These are phyloP conservation scores for Neurospora crassa DNA, from an alignment of 2,329 filamentous ascomycete genomes.

Conservation along the genomic window DNA sequence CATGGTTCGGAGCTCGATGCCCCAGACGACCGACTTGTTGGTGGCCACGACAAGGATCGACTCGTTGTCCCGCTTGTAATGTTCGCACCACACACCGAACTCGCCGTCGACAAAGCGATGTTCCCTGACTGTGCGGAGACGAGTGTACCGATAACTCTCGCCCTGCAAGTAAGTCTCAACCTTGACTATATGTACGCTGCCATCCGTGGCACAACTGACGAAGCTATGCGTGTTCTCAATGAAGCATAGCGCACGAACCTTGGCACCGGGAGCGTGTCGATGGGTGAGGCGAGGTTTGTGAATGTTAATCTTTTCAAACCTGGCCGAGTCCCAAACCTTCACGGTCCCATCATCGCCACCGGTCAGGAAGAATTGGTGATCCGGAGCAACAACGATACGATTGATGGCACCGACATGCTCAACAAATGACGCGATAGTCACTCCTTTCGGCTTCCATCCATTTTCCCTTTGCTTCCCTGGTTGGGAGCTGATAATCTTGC, in stretches of 20 bases:
- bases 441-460: slow-evolving; percentile 76
- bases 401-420: slow-evolving; percentile 81
- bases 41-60: slow-evolving; percentile 85
- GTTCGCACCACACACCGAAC: slow-evolving; percentile 81
- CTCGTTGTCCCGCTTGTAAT: slow-evolving; percentile 71
- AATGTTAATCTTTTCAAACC: slow-evolving; percentile 84
- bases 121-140: slow-evolving; percentile 65
- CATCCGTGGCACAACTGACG: slow-evolving; percentile 80
- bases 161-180: slow-evolving; percentile 46
- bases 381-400: slow-evolving; percentile 71
- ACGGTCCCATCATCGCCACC: slow-evolving; percentile 85
- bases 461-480: slow-evolving; percentile 33
- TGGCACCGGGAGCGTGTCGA: slow-evolving; percentile 59
- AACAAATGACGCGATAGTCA: slow-evolving; percentile 76
- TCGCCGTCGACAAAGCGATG: slow-evolving; percentile 69
- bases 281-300: slow-evolving; percentile 82
- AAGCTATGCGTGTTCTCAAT: slow-evolving; percentile 93
- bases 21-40: slow-evolving; percentile 72
- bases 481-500: slow-evolving; percentile 41
- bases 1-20: slow-evolving; percentile 84
- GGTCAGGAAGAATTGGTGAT: slow-evolving; percentile 91
- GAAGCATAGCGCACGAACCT: slow-evolving; percentile 77
- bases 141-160: slow-evolving; percentile 63
- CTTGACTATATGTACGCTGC: slow-evolving; percentile 81
- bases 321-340: slow-evolving; percentile 85